Evolutionary conservation across 1,139 yeast species (phyloP), one percentile per base, ranked within the genome.

Genomic region (Saccharomyces pastorianus): DNA sequence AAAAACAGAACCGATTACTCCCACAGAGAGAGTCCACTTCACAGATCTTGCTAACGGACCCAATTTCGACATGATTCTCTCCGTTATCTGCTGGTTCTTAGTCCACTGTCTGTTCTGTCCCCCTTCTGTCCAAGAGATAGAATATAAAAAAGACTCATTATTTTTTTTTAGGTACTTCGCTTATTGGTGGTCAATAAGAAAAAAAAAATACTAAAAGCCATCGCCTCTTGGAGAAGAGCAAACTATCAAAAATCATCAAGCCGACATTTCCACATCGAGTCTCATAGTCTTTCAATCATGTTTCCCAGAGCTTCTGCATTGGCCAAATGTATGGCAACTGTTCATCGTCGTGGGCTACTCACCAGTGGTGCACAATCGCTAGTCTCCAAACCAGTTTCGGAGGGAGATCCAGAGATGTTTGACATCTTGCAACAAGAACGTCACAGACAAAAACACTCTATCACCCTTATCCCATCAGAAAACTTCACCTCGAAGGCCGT

Each of bases 401-500:
- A 82, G 48, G 78, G 85, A 60, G 97, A 89, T 71, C 96, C 96
- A 46, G 96, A 88, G 72, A 89, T 90, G 83, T 84, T 84, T 59
- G 76, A 78, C 47, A 88, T 89, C 68, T 77, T 90, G 66, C 72
- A 77, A 59, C 80, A 79, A 59, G 98, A 91, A 73, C 84, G 82
- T 66, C 71, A 71, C 62, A 87, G 98, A 75, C 98, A 91, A 76
- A 86, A 84, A 74, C 84, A 85, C 69, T 88, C 96, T 52, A 84
- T 91, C 64, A 90, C 95, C 48, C 80, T 91, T 72, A 91, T 91
- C 71, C 96, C 98, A 44, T 86, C 96, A 34, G 98, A 91, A 73
- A 91, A 91, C 74, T 89, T 90, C 76, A 91, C 98, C 54, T 88
- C 97, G 51, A 85, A 84, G 70, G 90, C 97, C 25, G 98, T 91